Evolutionary conservation across 352 stramenopile species (phyloP).

Genomic region (Elongisporangium undulatum): DNA sequence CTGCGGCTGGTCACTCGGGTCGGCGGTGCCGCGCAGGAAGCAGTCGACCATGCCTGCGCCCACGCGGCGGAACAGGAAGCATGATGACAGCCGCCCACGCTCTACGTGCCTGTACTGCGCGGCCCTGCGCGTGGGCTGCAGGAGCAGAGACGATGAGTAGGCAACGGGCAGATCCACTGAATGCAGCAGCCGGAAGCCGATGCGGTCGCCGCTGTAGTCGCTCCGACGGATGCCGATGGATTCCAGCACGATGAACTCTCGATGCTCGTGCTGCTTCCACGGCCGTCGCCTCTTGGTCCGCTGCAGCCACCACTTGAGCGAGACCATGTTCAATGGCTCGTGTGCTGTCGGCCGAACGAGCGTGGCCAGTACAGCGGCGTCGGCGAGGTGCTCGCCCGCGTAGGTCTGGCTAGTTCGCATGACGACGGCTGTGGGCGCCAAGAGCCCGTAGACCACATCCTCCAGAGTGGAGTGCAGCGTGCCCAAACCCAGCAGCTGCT

Average conservation of each 20-base stretch:
- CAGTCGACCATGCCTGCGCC: constrained; percentile 16
- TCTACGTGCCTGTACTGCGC: constrained; percentile 9
- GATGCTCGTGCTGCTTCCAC: constrained; percentile 2
- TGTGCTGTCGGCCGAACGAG: constrained; percentile 7
- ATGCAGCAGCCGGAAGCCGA: constrained; percentile 29
- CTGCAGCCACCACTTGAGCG: constrained; percentile 12
- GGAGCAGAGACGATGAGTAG: neutral
- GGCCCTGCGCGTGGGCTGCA: constrained; percentile 6
- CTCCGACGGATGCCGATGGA: constrained; percentile 15
- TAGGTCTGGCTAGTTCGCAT: constrained; percentile 6
- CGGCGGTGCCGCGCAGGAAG: constrained; percentile 9
- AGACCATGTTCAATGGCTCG: constrained; percentile 14
- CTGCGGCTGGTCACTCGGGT: neutral
- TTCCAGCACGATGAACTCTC: constrained; percentile 19
- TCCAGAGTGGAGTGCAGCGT: constrained; percentile 15
- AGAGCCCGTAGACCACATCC: constrained; percentile 17
- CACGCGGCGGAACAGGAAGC: constrained; percentile 13
- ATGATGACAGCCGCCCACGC: constrained; percentile 9
- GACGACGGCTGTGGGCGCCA: constrained; percentile 12
- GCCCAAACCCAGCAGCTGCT: constrained; percentile 10
- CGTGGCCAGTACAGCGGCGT: constrained; percentile 12
- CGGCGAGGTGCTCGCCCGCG: constrained; percentile 3
- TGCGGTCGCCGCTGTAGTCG: constrained; percentile 11
- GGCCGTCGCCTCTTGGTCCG: neutral
- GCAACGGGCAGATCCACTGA: constrained; percentile 19